A percentile compares a stretch with the other conserved stretches of the same genome.
These are phyloP conservation scores for Fraxinus platypoda DNA, from an alignment of 305 asterid species.

Conservation along the genomic window DNA sequence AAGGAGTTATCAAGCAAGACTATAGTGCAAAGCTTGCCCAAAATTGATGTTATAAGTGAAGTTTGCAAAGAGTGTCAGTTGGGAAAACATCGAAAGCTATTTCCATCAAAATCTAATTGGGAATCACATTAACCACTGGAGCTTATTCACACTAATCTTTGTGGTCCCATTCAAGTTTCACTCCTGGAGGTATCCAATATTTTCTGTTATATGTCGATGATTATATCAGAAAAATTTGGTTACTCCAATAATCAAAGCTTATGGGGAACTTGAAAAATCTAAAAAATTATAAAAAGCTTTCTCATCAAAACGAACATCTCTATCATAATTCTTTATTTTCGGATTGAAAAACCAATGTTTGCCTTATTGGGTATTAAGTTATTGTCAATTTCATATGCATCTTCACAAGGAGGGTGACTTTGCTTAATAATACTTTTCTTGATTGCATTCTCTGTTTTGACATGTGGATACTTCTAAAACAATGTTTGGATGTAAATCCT, in stretches of 20 bases:
- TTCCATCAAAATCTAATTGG: slow-evolving; percentile 7
- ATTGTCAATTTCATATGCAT: slow-evolving; percentile 29
- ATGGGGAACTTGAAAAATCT: background rate
- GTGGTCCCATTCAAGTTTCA: background rate
- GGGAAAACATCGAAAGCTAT: background rate
- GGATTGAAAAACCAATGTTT: no score
- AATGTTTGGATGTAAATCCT: slow-evolving; percentile 32
- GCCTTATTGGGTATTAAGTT: slow-evolving; percentile 23
- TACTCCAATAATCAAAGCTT: no score
- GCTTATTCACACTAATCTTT: slow-evolving; percentile 1
- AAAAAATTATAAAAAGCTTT: no score
- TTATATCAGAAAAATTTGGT: background rate
- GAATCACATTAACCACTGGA: background rate
- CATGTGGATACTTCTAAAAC: slow-evolving; percentile 28
- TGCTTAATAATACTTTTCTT: slow-evolving; percentile 18
- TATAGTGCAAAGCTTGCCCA: no score
- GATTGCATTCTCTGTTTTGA: slow-evolving; percentile 21
- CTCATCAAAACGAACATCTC: background rate
- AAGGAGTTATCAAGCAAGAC: no score
- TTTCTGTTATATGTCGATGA: background rate
- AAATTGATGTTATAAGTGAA: background rate
- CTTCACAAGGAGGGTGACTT: slow-evolving; percentile 39
- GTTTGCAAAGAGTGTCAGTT: background rate
- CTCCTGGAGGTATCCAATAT: background rate
- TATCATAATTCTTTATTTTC: no score